Evolutionary conservation across 2,329 filamentous ascomycete species (phyloP).

Genomic region (Aspergillus chevalieri): DNA sequence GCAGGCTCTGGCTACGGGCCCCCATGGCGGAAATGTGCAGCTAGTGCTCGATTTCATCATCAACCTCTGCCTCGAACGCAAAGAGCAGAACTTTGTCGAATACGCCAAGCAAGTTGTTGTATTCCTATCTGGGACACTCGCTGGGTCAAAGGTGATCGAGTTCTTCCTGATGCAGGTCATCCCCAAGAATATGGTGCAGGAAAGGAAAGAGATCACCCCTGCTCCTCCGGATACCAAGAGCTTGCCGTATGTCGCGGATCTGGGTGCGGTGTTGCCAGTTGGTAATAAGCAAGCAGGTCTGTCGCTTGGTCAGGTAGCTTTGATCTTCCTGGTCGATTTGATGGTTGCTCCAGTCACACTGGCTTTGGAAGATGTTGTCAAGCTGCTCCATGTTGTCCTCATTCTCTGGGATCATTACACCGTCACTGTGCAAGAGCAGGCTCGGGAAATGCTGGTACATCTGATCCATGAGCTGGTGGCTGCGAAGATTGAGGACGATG

Average conservation of each 20-base stretch:
- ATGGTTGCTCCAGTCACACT: conserved; percentile 89
- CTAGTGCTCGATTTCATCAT: conserved; percentile 96
- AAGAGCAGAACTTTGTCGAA: conserved; percentile 96
- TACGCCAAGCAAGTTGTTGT: conserved; percentile 98
- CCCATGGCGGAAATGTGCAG: conserved; percentile 88
- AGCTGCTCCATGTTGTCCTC: conserved; percentile 82
- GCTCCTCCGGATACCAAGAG: conserved; percentile 61
- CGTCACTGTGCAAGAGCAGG: conserved; percentile 88
- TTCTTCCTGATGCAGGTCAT: conserved; percentile 86
- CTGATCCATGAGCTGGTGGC: conserved; percentile 94
- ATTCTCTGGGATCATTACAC: conserved; percentile 98
- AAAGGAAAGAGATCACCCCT: conserved; percentile 66
- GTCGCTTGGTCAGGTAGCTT: conserved; percentile 83
- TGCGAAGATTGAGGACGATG: conserved; percentile 65
- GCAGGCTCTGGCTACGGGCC: conserved; percentile 91
- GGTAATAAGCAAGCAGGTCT: conserved; percentile 89
- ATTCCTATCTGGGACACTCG: conserved; percentile 78
- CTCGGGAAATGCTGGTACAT: conserved; percentile 95
- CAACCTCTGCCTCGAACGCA: conserved; percentile 79
- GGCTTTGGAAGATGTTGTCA: conserved; percentile 69
- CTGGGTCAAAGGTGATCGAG: conserved; percentile 87
- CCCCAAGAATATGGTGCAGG: conserved; percentile 94
- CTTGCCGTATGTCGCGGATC: conserved; percentile 84
- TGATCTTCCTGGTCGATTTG: conserved; percentile 90
- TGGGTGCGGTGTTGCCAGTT: conserved; percentile 70